Base-by-base conservation (phyloP, 768 basidiomycete genomes). In the Mycena capillaripes region DNA sequence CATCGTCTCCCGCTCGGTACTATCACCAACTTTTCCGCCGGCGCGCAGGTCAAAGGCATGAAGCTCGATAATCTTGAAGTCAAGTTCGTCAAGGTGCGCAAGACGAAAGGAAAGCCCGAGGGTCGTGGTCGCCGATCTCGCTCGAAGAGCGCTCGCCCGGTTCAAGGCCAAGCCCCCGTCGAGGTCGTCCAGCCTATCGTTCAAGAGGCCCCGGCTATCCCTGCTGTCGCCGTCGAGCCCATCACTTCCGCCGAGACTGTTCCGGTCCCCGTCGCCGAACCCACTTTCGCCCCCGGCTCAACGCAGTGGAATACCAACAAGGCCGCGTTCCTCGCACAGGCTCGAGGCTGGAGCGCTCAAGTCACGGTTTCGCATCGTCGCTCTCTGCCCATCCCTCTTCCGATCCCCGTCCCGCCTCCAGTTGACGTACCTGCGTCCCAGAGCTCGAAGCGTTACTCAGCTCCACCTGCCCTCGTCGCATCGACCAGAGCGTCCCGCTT, bases 1-100 rank as follows among this genome's bases (percentile, higher is more conserved):
- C 63, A 56, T 23, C 70, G 70, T 14, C 21, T 57, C 1, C 48
- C 63, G 3, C n/a, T 71, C 63, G 56, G 70, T 17, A 38, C n/a
- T 50, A 16, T 53, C n/a, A 65, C 70, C 29, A 71, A 65, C 27
- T 32, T 44, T 9, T 57, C 48, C 1, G 19, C 17, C 12, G 44
- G 11, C 25, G 32, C 40, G 2, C 36, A 48, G 14, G 29, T n/a
- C 4, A 58, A 58, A 12, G 30, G 40, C 1, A 56, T 32, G 53
- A 56, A 29, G 29, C 40, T 56, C 17, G 17, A 66, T 10, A 66
- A 38, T 8, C 9, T 50, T 2, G 42, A 48, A 12, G 60, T 48
- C 12, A 46, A 46, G 29, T 19, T 30, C 29, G 30, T 17, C 34
- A 1, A 17, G 16, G 11, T 30, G 1, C 17, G 19, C 38, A 70